Evolutionary conservation across 2,329 filamentous ascomycete species (phyloP).

Genomic region (Colletotrichum trifolii): DNA sequence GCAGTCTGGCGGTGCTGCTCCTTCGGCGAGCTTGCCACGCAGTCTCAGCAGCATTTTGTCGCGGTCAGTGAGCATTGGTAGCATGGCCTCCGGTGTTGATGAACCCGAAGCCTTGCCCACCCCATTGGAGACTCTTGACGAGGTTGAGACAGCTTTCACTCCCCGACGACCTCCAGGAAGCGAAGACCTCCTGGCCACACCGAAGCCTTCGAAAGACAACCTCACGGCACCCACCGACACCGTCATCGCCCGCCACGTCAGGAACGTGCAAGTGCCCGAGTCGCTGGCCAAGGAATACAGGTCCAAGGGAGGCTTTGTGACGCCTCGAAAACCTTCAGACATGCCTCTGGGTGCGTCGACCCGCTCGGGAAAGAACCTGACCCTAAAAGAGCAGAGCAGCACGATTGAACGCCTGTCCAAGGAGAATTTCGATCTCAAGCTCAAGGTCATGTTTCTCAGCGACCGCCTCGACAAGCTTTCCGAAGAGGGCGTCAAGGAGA

Average conservation of each 20-base stretch:
- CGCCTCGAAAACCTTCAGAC: conserved; percentile 63
- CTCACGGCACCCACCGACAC: conserved; percentile 83
- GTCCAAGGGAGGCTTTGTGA: conserved; percentile 75
- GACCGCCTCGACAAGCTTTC: conserved; percentile 93
- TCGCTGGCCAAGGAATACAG: conserved; percentile 88
- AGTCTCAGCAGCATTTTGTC: conserved; percentile 69
- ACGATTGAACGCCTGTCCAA: conserved; percentile 97
- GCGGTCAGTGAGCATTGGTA: conserved; percentile 86
- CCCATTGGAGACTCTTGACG: conserved; percentile 62
- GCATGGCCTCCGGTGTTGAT: conserved; percentile 83
- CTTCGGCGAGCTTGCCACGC: conserved; percentile 62
- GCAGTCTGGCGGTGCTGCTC: conserved; percentile 81
- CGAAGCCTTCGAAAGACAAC: conserved; percentile 68
- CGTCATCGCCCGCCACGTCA: conserved; percentile 86
- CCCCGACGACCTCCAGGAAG: conserved; percentile 49
- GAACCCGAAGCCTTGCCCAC: conserved; percentile 61
- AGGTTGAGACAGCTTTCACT: conserved; percentile 54
- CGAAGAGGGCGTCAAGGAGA: conserved; percentile 96
- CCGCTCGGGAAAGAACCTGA: conserved; percentile 77
- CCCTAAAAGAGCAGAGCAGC: conserved; percentile 95
- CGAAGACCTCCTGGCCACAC: conserved; percentile 72
- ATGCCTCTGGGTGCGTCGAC: conserved; percentile 63
- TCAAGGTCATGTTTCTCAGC: conserved; percentile 97
- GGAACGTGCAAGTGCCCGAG: conserved; percentile 90
- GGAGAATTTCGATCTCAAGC: conserved; percentile 97